A percentile compares a stretch with the other conserved stretches of the same genome.
Evolutionary conservation across 352 stramenopile genomes (phyloP).

Genomic region (Phytophthora uliginosa): DNA sequence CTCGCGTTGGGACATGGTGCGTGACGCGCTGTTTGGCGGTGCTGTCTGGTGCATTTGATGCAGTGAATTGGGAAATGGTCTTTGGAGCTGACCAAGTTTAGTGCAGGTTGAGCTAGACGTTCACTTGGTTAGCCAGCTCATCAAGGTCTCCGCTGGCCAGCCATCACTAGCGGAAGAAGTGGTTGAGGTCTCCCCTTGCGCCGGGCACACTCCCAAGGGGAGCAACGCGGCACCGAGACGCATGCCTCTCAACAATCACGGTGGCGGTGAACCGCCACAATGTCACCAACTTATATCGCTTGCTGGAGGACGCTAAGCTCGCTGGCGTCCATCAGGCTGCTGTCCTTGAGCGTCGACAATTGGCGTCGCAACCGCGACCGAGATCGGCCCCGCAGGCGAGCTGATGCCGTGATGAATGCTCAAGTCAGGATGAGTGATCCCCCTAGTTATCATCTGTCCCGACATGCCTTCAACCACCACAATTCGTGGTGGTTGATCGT

Average conservation of each 20-base stretch:
- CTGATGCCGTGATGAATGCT: slow-evolving; percentile 26
- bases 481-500: no score
- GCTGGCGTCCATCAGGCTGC: slow-evolving; percentile 2
- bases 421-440: background rate
- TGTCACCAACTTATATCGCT: slow-evolving; percentile 21
- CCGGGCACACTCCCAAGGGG: slow-evolving; percentile 6
- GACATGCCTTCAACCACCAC: background rate
- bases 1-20: slow-evolving; percentile 16
- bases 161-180: slow-evolving; percentile 42
- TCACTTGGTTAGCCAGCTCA: background rate
- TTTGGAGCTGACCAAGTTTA: slow-evolving; percentile 20
- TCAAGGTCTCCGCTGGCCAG: slow-evolving; percentile 12
- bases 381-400: slow-evolving; percentile 9
- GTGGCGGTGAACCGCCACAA: slow-evolving; percentile 32
- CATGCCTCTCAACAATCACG: slow-evolving; percentile 41
- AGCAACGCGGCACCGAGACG: slow-evolving; percentile 11
- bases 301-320: slow-evolving; percentile 6
- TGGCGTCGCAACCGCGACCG: slow-evolving; percentile 26
- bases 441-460: background rate
- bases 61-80: slow-evolving; percentile 33
- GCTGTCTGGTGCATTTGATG: slow-evolving; percentile 4
- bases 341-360: slow-evolving; percentile 17
- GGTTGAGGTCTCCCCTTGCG: slow-evolving; percentile 9
- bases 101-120: background rate
- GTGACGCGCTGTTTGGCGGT: slow-evolving; percentile 26